These are phyloP conservation scores for Cryptococcus sp. DNA, from an alignment of 1,284 basidiomycete species.

Conservation along the genomic window DNA sequence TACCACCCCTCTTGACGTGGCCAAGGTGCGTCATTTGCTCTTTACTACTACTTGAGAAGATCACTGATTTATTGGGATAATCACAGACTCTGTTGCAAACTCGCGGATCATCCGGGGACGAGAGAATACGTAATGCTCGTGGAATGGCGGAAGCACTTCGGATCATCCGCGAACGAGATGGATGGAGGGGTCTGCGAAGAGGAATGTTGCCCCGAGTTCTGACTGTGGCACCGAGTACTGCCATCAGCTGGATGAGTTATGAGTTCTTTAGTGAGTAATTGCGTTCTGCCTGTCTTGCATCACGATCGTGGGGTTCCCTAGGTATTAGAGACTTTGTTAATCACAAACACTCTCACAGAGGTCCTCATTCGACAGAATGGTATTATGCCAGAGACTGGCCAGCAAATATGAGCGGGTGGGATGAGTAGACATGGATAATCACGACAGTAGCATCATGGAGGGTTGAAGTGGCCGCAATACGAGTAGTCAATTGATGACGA, in stretches of 20 bases:
- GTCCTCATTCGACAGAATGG: conserved; percentile 48
- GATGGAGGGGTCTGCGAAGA: conserved; percentile 78
- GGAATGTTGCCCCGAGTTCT: conserved; percentile 89
- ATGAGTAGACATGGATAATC: neutral
- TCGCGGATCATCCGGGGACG: conserved; percentile 76
- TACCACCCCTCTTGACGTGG: conserved; percentile 97
- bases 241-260: conserved; percentile 95
- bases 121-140: conserved; percentile 76
- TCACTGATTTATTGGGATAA: neutral
- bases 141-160: conserved; percentile 87
- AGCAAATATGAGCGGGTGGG: conserved; percentile 14
- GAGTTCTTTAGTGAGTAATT: conserved; percentile 86
- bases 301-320: too few relatives aligned
- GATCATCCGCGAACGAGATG: conserved; percentile 85
- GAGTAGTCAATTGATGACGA: too few relatives aligned
- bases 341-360: conserved; percentile 27
- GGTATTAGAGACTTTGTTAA: neutral
- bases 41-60: neutral
- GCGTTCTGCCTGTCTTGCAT: neutral
- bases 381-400: conserved; percentile 44
- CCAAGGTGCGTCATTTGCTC: conserved; percentile 61
- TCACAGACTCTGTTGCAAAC: conserved; percentile 70
- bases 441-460: too few relatives aligned
- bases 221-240: conserved; percentile 96
- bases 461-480: too few relatives aligned